A percentile compares a stretch with the other conserved stretches of the same genome.
Conservation (phyloP, 148 eudicot genomes). For the Selenicereus undatus region DNA sequence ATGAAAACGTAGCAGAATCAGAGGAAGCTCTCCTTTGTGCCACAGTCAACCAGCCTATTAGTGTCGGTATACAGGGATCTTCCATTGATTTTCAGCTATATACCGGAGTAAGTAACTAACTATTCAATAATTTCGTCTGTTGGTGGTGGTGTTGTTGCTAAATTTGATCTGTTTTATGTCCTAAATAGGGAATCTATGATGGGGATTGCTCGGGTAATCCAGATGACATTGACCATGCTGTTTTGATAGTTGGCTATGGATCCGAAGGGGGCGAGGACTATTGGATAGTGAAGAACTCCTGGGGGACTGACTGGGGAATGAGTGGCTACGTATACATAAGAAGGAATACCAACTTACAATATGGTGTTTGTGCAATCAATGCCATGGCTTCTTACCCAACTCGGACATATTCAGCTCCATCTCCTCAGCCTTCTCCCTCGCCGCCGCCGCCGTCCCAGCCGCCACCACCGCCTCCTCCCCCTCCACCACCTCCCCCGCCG, state of each 20-base stretch:
- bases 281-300: constrained; percentile 76
- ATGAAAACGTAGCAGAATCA: constrained; percentile 42
- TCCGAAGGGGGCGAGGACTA: constrained; percentile 32
- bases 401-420: constrained; percentile 31
- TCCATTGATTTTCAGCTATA: constrained; percentile 59
- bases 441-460: constrained; percentile 22
- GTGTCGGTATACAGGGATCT: constrained; percentile 56
- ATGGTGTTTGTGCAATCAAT: constrained; percentile 63
- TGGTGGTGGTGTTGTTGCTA: not conserved
- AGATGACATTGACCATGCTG: constrained; percentile 55
- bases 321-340: constrained; percentile 52
- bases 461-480: constrained; percentile 29
- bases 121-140: not conserved
- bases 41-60: constrained; percentile 48
- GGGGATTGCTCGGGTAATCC: constrained; percentile 62
- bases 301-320: constrained; percentile 71
- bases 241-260: not conserved
- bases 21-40: constrained; percentile 55
- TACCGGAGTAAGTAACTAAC: constrained; percentile 40
- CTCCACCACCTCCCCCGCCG: constrained; percentile 36
- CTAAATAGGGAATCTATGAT: constrained; percentile 50
- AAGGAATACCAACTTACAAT: constrained; percentile 32
- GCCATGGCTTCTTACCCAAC: constrained; percentile 69
- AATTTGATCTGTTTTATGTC: not conserved
- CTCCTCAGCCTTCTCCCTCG: constrained; percentile 37